These are phyloP conservation scores for slime mould (Dictyostelium discoideum) DNA, from an alignment of 78 protist genomes.

Conservation along the genomic window DNA sequence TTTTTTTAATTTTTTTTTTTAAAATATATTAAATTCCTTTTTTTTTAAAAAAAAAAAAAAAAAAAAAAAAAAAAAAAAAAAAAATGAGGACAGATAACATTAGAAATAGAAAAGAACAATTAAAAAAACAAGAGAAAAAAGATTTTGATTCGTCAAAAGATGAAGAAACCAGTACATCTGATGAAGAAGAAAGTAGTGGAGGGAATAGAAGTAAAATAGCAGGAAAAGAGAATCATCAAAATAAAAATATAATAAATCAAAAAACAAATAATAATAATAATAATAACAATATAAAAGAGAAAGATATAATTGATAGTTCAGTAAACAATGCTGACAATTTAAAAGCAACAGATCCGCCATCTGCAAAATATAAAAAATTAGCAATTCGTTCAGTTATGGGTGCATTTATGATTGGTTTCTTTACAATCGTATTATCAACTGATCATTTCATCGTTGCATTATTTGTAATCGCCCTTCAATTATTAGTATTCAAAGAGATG, in stretches of 20 bases:
- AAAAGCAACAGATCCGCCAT: constrained; percentile 48
- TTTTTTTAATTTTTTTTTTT: no score
- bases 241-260: background rate
- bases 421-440: constrained; percentile 12
- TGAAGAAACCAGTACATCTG: background rate
- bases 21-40: no score
- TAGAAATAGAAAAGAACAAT: constrained; percentile 20
- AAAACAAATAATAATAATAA: background rate
- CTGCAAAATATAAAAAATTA: constrained; percentile 31
- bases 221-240: background rate
- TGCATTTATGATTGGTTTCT: constrained; percentile 54
- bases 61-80: background rate
- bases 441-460: constrained; percentile 64
- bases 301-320: background rate
- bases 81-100: background rate
- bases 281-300: background rate
- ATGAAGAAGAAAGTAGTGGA: constrained; percentile 8
- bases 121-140: constrained; percentile 15
- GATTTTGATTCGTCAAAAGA: constrained; percentile 9
- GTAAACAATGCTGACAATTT: constrained; percentile 25
- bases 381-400: constrained; percentile 64
- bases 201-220: background rate
- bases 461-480: constrained; percentile 56
- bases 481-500: constrained; percentile 75
- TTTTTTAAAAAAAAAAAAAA: no score